Evolutionary conservation across 495 filamentous ascomycete species (phyloP).

Genomic region (Xylaria castorea): DNA sequence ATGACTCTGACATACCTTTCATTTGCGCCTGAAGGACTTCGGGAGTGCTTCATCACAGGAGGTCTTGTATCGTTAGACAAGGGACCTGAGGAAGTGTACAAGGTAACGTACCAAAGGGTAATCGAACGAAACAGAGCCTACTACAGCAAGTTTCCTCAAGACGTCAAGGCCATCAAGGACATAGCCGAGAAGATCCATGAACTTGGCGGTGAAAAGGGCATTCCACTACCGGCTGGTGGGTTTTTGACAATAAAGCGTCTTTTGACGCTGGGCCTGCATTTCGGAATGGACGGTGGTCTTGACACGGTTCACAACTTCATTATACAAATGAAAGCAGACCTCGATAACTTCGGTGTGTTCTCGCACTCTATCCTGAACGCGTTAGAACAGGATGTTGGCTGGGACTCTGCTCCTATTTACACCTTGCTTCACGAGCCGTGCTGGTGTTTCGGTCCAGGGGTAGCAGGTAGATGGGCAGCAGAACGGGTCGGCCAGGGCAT

Average conservation of each 20-base stretch:
- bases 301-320: slow-evolving; percentile 75
- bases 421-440: slow-evolving; percentile 84
- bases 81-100: slow-evolving; percentile 77
- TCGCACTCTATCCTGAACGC: slow-evolving; percentile 71
- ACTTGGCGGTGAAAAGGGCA: slow-evolving; percentile 49
- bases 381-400: slow-evolving; percentile 68
- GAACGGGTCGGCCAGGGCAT: slow-evolving; percentile 48
- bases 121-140: slow-evolving; percentile 70
- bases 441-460: slow-evolving; percentile 67
- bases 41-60: slow-evolving; percentile 82
- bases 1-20: slow-evolving; percentile 82
- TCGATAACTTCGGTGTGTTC: slow-evolving; percentile 73
- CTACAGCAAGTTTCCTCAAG: slow-evolving; percentile 85
- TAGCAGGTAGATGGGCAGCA: slow-evolving; percentile 58
- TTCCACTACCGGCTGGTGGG: slow-evolving; percentile 70
- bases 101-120: slow-evolving; percentile 70
- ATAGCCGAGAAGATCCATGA: slow-evolving; percentile 68
- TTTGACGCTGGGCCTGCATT: slow-evolving; percentile 73
- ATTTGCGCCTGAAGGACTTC: slow-evolving; percentile 74
- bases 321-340: slow-evolving; percentile 68
- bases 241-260: slow-evolving; percentile 72
- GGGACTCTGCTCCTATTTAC: slow-evolving; percentile 82
- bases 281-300: slow-evolving; percentile 79
- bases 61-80: slow-evolving; percentile 79
- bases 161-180: slow-evolving; percentile 71